Conservation (phyloP, 2,329 filamentous ascomycete genomes). For the Penicillium decumbens region DNA sequence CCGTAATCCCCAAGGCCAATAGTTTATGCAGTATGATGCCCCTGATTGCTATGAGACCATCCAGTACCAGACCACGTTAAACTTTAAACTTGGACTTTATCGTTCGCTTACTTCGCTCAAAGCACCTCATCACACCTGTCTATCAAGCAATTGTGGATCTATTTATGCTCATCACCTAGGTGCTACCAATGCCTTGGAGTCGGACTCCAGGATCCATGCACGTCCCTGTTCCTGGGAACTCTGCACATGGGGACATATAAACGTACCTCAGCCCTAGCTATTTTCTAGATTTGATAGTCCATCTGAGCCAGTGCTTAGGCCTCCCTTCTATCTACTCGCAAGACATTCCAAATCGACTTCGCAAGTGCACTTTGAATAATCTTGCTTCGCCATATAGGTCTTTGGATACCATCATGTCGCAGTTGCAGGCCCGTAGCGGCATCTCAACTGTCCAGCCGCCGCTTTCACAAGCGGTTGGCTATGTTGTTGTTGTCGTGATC, state of each 20-base stretch:
- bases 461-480: slow-evolving; percentile 40
- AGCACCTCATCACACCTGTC: slow-evolving; percentile 21
- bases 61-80: slow-evolving; percentile 1
- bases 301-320: background rate
- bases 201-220: background rate
- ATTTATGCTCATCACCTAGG: slow-evolving; percentile 2
- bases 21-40: background rate
- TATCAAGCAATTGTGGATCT: slow-evolving; percentile 20
- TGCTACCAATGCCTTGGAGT: background rate
- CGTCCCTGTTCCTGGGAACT: background rate
- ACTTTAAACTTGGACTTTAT: slow-evolving; percentile 8
- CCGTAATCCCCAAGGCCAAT: background rate
- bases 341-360: too few species aligned
- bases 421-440: slow-evolving; percentile 14
- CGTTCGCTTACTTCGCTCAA: background rate
- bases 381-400: background rate
- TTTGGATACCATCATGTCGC: slow-evolving; percentile 10
- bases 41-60: background rate
- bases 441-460: slow-evolving; percentile 29
- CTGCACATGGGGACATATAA: slow-evolving; percentile 6
- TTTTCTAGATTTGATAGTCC: background rate
- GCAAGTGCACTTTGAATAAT: too few species aligned
- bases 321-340: background rate
- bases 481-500: slow-evolving; percentile 42
- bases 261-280: slow-evolving; percentile 2